phyloP scores from a whole-genome alignment of 768 basidiomycete species.

The Kockovaella imperatae region DNA sequence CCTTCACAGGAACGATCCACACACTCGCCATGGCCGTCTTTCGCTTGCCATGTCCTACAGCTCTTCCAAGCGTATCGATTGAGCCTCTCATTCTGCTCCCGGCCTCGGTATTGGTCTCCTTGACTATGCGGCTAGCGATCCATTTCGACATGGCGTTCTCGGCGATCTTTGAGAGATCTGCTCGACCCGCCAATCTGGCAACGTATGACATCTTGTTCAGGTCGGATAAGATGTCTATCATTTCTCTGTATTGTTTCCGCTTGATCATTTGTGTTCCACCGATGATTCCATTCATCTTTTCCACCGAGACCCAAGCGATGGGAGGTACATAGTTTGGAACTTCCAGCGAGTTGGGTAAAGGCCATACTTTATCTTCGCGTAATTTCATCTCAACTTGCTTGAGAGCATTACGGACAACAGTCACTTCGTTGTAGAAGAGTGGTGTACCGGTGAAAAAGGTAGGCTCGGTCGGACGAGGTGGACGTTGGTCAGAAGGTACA shows the following conservation, averaged over 20 bases:
- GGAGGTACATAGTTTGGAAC: too few relatives aligned
- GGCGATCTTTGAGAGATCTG: conserved; percentile 17
- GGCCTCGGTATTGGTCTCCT: conserved; percentile 50
- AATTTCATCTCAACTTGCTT: conserved; percentile 56
- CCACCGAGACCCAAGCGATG: too few relatives aligned
- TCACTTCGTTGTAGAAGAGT: conserved; percentile 54
- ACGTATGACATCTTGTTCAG: conserved; percentile 31
- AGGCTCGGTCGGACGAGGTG: conserved; percentile 51
- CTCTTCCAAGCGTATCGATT: conserved; percentile 69
- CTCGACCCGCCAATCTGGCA: conserved; percentile 23
- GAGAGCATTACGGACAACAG: conserved; percentile 60
- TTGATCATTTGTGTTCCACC: conserved; percentile 57
- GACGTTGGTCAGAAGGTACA: too few relatives aligned
- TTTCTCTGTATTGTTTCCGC: conserved; percentile 63
- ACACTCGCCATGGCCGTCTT: conserved; percentile 86
- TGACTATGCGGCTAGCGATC: conserved; percentile 7
- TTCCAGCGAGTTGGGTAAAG: conserved; percentile 76
- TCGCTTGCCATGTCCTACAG: conserved; percentile 75
- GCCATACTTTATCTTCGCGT: conserved; percentile 60
- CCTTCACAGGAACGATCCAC: conserved; percentile 67
- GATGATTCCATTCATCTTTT: conserved; percentile 56
- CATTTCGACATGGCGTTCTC: conserved; percentile 17
- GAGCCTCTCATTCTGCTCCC: conserved; percentile 56
- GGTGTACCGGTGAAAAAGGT: conserved; percentile 78
- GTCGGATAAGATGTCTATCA: conserved; percentile 45